Conservation (phyloP, 768 basidiomycete species). For the Lyophyllum atratum region DNA sequence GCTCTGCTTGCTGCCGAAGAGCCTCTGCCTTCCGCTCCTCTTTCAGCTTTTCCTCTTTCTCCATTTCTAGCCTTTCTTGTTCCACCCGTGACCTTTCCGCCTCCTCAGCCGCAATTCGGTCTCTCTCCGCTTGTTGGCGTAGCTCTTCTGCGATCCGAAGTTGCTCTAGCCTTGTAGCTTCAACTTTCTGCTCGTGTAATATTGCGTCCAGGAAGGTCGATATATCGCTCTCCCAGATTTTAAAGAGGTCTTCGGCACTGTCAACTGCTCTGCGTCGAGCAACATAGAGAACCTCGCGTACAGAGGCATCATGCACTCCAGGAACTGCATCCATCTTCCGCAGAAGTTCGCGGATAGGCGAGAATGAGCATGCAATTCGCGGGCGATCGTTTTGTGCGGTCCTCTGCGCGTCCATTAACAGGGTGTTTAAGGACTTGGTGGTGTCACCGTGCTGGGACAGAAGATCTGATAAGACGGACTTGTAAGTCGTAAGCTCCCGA, state of each 20-base stretch:
- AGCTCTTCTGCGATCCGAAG: constrained; percentile 35
- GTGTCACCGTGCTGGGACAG: constrained; percentile 26
- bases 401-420: constrained; percentile 38
- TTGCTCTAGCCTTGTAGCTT: constrained; percentile 41
- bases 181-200: constrained; percentile 41
- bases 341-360: constrained; percentile 55
- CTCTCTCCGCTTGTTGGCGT: constrained; percentile 34
- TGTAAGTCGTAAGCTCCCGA: constrained; percentile 41
- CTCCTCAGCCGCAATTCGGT: constrained; percentile 36
- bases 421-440: constrained; percentile 33
- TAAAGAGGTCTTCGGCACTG: constrained; percentile 50
- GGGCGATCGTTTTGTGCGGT: constrained; percentile 34
- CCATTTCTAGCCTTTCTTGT: constrained; percentile 29
- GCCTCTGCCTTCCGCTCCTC: constrained; percentile 23
- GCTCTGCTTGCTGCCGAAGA: constrained; percentile 23
- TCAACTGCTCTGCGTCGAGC: constrained; percentile 52
- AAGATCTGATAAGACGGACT: constrained; percentile 32
- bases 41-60: constrained; percentile 24
- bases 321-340: constrained; percentile 55
- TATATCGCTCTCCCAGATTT: constrained; percentile 48
- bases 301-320: constrained; percentile 39
- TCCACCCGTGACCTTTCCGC: constrained; percentile 35
- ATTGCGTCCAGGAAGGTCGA: constrained; percentile 42
- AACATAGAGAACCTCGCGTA: constrained; percentile 49
- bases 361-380: constrained; percentile 47